A percentile compares a stretch with the other conserved stretches of the same genome.
These are phyloP conservation scores for Metschnikowia cubensis DNA, from an alignment of 805 yeast species.

Conservation along the genomic window DNA sequence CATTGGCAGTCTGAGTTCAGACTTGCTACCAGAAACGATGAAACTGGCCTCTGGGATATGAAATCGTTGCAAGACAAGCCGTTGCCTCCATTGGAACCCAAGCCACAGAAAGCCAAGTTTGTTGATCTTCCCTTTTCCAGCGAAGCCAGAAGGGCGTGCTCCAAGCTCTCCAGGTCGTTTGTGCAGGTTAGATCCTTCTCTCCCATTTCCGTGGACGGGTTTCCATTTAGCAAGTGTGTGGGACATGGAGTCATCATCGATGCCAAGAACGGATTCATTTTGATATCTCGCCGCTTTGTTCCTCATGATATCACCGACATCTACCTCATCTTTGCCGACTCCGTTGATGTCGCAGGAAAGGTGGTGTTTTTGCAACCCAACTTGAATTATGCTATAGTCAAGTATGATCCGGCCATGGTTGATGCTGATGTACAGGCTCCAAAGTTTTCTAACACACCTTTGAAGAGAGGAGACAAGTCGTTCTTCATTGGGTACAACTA, in stretches of 20 bases:
- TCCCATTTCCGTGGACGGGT: constrained; percentile 75
- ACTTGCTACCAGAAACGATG: constrained; percentile 58
- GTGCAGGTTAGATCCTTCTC: constrained; percentile 63
- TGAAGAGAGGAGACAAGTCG: constrained; percentile 71
- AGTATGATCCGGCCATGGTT: constrained; percentile 75
- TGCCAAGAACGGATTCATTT: constrained; percentile 71
- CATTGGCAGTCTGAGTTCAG: constrained; percentile 79
- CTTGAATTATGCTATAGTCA: constrained; percentile 76
- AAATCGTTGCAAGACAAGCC: constrained; percentile 55
- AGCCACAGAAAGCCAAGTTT: constrained; percentile 64
- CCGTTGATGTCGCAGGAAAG: constrained; percentile 72
- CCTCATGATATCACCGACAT: constrained; percentile 83
- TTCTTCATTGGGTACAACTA: constrained; percentile 79
- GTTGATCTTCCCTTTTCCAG: constrained; percentile 63
- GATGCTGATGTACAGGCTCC: constrained; percentile 71
- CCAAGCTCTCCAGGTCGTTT: constrained; percentile 60
- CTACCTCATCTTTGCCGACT: constrained; percentile 77
- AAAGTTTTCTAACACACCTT: constrained; percentile 48
- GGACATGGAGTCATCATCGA: constrained; percentile 82
- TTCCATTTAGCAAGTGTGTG: constrained; percentile 54
- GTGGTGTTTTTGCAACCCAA: constrained; percentile 85
- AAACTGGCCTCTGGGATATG: constrained; percentile 55
- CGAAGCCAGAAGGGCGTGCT: constrained; percentile 39
- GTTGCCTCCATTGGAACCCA: constrained; percentile 47
- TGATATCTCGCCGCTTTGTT: constrained; percentile 72